A percentile compares a stretch with the other conserved stretches of the same genome.
phyloP scores from a whole-genome alignment of 768 basidiomycete genomes.

The Lyophyllum decastes region DNA sequence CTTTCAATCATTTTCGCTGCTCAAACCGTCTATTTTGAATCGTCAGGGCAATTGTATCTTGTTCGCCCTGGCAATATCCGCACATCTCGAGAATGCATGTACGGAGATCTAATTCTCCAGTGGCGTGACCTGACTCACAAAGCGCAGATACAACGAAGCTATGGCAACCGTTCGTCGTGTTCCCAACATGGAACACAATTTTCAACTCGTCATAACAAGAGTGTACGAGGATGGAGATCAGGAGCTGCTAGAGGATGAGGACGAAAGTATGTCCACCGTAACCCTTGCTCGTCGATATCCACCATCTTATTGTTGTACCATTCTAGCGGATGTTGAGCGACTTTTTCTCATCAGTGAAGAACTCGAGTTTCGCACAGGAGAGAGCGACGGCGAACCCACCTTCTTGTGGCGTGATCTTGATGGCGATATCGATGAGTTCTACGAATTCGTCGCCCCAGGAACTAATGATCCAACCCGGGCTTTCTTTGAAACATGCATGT shows the following conservation, averaged over 20 bases:
- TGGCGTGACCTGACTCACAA: conserved; percentile 4
- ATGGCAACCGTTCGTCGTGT: conserved; percentile 92
- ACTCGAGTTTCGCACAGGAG: conserved; percentile 80
- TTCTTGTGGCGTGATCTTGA: conserved; percentile 92
- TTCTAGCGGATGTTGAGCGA: conserved; percentile 88
- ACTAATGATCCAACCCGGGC: conserved; percentile 81
- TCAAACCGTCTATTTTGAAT: conserved; percentile 3
- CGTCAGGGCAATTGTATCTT: conserved; percentile 77
- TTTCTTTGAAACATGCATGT: conserved; percentile 93
- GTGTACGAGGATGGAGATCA: conserved; percentile 98
- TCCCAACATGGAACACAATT: conserved; percentile 73
- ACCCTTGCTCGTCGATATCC: conserved; percentile 4
- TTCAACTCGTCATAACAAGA: conserved; percentile 92
- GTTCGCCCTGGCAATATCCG: conserved; percentile 90
- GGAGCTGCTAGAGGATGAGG: conserved; percentile 91
- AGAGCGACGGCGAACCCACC: conserved; percentile 73
- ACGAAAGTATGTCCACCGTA: conserved; percentile 59
- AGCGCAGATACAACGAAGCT: conserved; percentile 86
- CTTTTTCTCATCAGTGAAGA: conserved; percentile 90
- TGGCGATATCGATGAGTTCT: conserved; percentile 90
- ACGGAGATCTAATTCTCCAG: conserved; percentile 29
- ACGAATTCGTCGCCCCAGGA: conserved; percentile 84
- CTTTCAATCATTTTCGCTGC: neutral
- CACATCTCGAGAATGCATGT: conserved; percentile 97
- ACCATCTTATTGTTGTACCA: neutral